A percentile compares a stretch with the other conserved stretches of the same genome.
These are phyloP conservation scores for Tolypocladium tundrense DNA, from an alignment of 2,329 filamentous ascomycete genomes.

Conservation along the genomic window DNA sequence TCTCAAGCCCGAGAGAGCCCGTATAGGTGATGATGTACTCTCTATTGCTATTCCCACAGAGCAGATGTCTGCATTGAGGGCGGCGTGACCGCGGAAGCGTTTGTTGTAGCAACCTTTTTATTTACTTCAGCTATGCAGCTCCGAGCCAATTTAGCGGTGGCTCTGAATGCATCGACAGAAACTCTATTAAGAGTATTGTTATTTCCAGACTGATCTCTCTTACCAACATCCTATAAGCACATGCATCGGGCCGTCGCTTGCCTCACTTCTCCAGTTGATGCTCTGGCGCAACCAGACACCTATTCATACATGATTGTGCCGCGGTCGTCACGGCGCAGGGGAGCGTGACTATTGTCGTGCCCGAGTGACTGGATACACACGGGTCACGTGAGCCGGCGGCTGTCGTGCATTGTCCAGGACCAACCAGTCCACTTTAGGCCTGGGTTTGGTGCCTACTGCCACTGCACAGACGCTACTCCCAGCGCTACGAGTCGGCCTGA, in stretches of 20 bases:
- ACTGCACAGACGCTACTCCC: not conserved
- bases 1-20: not conserved
- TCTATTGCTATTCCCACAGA: too few relatives aligned
- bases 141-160: not conserved
- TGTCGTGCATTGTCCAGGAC: not conserved
- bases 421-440: not conserved
- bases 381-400: not conserved
- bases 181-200: not conserved
- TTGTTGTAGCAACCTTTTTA: not conserved
- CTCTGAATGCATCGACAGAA: not conserved
- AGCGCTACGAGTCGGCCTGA: conserved; percentile 9
- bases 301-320: not conserved
- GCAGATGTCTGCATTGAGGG: too few relatives aligned
- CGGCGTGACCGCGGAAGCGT: not conserved
- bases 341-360: not conserved
- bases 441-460: not conserved
- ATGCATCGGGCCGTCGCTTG: not conserved
- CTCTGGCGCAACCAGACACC: not conserved
- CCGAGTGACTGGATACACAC: not conserved
- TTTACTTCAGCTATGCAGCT: too few relatives aligned
- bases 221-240: not conserved
- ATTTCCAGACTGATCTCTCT: not conserved
- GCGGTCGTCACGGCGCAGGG: not conserved
- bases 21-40: too few relatives aligned
- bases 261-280: too few relatives aligned